Conservation (phyloP, 768 basidiomycete species). For the Boletus vermiculosoides region DNA sequence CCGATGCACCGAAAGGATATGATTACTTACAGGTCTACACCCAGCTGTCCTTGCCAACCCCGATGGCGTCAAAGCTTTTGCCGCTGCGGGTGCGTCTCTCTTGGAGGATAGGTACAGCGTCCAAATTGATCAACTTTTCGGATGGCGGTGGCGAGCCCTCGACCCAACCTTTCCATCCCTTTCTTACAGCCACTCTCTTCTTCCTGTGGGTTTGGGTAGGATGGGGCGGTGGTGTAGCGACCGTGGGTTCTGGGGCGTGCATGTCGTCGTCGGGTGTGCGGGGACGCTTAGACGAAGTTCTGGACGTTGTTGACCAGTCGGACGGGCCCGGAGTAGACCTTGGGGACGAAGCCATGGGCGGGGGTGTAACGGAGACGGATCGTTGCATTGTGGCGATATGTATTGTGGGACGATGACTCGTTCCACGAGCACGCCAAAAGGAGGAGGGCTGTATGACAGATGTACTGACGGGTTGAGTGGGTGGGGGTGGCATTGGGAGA, state of each 20-base stretch:
- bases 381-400: constrained; percentile 69
- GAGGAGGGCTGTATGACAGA: constrained; percentile 41
- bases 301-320: constrained; percentile 67
- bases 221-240: constrained; percentile 11
- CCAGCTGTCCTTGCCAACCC: constrained; percentile 76
- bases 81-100: constrained; percentile 82
- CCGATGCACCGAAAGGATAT: constrained; percentile 41
- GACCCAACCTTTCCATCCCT: constrained; percentile 92
- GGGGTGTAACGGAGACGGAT: constrained; percentile 73
- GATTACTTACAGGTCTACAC: constrained; percentile 52
- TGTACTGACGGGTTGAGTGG: constrained; percentile 29
- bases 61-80: constrained; percentile 80
- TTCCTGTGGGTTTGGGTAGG: constrained; percentile 44
- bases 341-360: constrained; percentile 63
- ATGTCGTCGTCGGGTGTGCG: constrained; percentile 69
- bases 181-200: constrained; percentile 62
- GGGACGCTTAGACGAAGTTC: constrained; percentile 78
- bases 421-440: constrained; percentile 61
- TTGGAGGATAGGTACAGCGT: constrained; percentile 64
- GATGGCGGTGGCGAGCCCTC: constrained; percentile 82
- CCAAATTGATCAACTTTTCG: constrained; percentile 78
- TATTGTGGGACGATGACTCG: constrained; percentile 52
- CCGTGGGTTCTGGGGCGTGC: constrained; percentile 31
- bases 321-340: constrained; percentile 76
- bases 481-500: constrained; percentile 14